Evolutionary conservation across 495 filamentous ascomycete species (phyloP), one percentile per base, ranked within the genome.

Genomic region (Hamigera avellanea): DNA sequence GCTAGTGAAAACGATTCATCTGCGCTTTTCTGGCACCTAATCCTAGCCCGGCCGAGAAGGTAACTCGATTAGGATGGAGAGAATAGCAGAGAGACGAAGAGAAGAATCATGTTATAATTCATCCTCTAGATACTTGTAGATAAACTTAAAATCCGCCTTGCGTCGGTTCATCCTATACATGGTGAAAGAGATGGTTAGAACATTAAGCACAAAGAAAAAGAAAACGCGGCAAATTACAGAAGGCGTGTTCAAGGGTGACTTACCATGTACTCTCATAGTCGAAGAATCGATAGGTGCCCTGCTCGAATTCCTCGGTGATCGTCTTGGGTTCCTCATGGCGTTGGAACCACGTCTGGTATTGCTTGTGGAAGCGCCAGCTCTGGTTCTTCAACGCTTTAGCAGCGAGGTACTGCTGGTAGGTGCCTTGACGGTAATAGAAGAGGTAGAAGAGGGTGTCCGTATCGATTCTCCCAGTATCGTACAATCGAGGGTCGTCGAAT

Each of bases 251-350:
- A 17, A 38, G 17, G 13, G 7, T 10, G 12, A 73, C 83, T 60
- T 60, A 98, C 91, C 91, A 98, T 49, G 91, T 98, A 59, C 89
- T 95, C 69, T 98, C 91, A 50, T 96, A 98, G 58, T 98, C 91
- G 62, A 98, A 98, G 66, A 98, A 98, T 30, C 91, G 78, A 62
- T 98, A 98, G 4, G 91, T 96, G 17, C 91, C 91, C 59, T 98
- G 89, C 65, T 98, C 91, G 43, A 82, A 96, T 55, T 98, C 91
- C 53, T 98, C 93, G 0, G 91, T 96, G 50, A 98, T 98, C 30
- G 76, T 84, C 65, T 98, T 96, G 14, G 91, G 91, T 65, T 98
- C 91, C 52, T 98, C 91, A 47, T 98, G 91, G 27, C 91, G 72
- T 59, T 98, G 91, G 44, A 98, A 98, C 91, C 91, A 98, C 8